Evolutionary conservation across 2,329 filamentous ascomycete genomes (phyloP).

Genomic region (Curvularia lunata): DNA sequence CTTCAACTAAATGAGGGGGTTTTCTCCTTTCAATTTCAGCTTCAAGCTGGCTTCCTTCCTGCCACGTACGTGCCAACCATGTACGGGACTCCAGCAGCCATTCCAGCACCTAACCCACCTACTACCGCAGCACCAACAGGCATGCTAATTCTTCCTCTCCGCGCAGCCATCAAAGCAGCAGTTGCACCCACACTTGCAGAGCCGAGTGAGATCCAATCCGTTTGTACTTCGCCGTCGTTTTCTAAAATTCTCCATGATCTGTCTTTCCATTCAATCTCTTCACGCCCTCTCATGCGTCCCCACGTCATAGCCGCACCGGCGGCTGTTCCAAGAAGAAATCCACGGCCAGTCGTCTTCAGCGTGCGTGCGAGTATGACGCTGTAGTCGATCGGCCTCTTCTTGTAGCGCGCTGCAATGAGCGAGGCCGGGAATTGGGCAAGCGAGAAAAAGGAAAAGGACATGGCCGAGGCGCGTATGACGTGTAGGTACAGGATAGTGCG

Average conservation of each 20-base stretch:
- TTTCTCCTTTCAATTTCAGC: not conserved
- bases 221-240: constrained; percentile 61
- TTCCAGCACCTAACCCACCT: constrained; percentile 58
- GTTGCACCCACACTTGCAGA: constrained; percentile 51
- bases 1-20: not conserved
- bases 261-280: constrained; percentile 69
- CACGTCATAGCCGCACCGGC: constrained; percentile 55
- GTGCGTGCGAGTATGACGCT: constrained; percentile 40
- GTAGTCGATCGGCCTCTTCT: constrained; percentile 34
- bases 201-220: constrained; percentile 62
- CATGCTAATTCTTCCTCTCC: constrained; percentile 35
- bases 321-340: constrained; percentile 55
- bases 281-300: constrained; percentile 61
- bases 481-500: constrained; percentile 65
- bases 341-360: constrained; percentile 56
- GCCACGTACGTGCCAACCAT: constrained; percentile 28
- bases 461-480: constrained; percentile 63
- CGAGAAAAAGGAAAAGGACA: constrained; percentile 59
- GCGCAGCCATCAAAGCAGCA: constrained; percentile 39
- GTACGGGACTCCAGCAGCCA: constrained; percentile 58
- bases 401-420: constrained; percentile 33
- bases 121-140: constrained; percentile 49
- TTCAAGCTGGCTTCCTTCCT: constrained; percentile 23
- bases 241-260: constrained; percentile 67
- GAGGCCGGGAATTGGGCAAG: constrained; percentile 47